Evolutionary conservation across 2,329 filamentous ascomycete genomes (phyloP), one percentile per base, ranked within the genome.

Genomic region (Botrytis porri): DNA sequence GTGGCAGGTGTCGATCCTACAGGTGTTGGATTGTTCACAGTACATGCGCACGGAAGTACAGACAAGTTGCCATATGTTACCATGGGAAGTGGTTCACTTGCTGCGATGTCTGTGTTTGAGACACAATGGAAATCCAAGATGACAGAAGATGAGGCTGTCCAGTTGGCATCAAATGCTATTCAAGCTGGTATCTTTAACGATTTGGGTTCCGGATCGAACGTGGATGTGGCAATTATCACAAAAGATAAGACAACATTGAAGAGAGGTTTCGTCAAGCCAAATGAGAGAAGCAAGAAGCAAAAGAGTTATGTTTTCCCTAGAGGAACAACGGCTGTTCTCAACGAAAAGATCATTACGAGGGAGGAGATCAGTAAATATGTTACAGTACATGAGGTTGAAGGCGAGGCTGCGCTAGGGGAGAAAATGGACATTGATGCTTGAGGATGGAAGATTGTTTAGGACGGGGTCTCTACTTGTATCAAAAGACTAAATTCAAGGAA

Each of bases 51-150:
- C 87, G 96, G 97, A 77, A 96, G 92, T 80, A 99, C 96, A 75
- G 96, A 99, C 86, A 99, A 98, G 87, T 91, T 99, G 66, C 96
- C 96, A 69, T 99, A 99, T 83, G 97, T 99, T 78, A 99, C 97
- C 77, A 99, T 99, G 96, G 96, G 96, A 71, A 97, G 93, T 37
- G 96, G 96, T 76, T 97, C 94, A 65, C 86, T 99, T 77, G 96
- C 96, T 41, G 96, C 96, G 81, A 99, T 99, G 96, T 93, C 93
- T 45, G 93, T 99, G 69, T 99, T 99, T 81, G 96, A 99, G 87
- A 97, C 95, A 67, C 91, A 92, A 84, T 99, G 97, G 97, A 93
- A 95, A 88, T 85, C 89, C 12, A 85, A 90, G 75, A 83, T 98
- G 82, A 92, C 88, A 76, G 87, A 89, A 78, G 92, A 97, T 54